phyloP scores from a whole-genome alignment of 176 grass and related monocot species.

The Musa acuminata region DNA sequence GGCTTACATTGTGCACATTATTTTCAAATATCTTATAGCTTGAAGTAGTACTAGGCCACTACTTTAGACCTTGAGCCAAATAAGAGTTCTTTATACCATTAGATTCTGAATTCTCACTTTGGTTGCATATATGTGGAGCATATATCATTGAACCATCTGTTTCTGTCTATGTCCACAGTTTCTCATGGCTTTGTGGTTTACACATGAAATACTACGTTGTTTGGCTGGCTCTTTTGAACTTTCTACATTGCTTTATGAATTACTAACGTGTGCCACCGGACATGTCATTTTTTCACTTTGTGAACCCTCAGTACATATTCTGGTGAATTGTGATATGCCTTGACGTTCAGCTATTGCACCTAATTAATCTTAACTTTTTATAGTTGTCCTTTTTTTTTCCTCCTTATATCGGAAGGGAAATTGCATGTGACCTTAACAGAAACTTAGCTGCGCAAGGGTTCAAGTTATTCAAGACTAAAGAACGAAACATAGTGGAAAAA shows the following conservation, averaged over 20 bases:
- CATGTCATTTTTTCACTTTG: neutral
- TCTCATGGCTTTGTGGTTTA: neutral
- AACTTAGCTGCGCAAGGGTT: conserved; percentile 53
- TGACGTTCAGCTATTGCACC: neutral
- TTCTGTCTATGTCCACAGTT: neutral
- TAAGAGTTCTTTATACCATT: too few relatives aligned
- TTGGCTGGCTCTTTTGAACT: too few relatives aligned
- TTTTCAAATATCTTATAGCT: neutral
- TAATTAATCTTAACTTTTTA: neutral
- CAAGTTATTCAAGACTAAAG: conserved; percentile 68
- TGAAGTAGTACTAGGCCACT: neutral
- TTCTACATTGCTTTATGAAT: too few relatives aligned
- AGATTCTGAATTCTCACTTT: too few relatives aligned
- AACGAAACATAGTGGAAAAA: conserved; percentile 70
- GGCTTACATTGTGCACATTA: neutral
- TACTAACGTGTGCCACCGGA: too few relatives aligned
- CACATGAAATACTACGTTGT: neutral
- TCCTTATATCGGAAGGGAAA: neutral
- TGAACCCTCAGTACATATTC: neutral
- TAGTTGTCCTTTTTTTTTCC: neutral
- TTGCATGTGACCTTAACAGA: conserved; percentile 30
- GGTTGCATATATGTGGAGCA: too few relatives aligned
- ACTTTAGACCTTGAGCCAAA: too few relatives aligned
- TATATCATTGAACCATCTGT: too few relatives aligned
- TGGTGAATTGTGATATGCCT: neutral